Base-by-base conservation (phyloP, 495 filamentous ascomycete genomes). In the Talaromyces nanjingensis region DNA sequence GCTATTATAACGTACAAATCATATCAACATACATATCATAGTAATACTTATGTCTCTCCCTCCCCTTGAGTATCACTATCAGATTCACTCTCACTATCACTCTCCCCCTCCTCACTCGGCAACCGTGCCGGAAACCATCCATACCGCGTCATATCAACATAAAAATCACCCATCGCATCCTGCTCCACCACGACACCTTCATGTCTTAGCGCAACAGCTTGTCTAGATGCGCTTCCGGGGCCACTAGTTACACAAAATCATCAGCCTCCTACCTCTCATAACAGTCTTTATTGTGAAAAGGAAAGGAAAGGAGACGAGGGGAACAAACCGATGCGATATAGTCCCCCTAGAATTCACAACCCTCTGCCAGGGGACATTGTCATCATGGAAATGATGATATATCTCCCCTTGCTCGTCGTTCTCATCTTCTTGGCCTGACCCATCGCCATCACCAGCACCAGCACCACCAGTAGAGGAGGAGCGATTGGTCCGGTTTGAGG, bases 321-420 rank as follows among this genome's bases (percentile, higher is more conserved):
- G 25, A 42, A 42, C 79, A 25, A 68, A 96, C 91, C 92, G 84
- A 34, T 87, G 89, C 33, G 91, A 93, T 66, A 98, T 92, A 63
- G 85, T 80, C 18, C 92, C 92, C 73, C 90, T 93, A 2, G 89
- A 73, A 69, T 93, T 96, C 65, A 97, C 89, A 11, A 98, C 91
- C 55, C 93, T 80, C 77, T 97, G 93, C 93, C 93, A 98, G 4
- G 93, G 93, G 11, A 97, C 92, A 67, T 90, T 97, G 18, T 74
- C 79, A 63, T 81, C 76, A 69, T 97, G 84, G 74, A 87, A 96
- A 61, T 78, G 71, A 33, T 76, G 65, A 4, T 71, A 68, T 2
- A 68, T 68, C 8, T 74, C 71, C 2, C 53, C 63, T 9, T 27
- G 29, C 29, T 64, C 62, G 62, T 64, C 62, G 33, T 57, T 57